phyloP scores from a whole-genome alignment of 345 rosid genomes.

The Barbarea vulgaris region DNA sequence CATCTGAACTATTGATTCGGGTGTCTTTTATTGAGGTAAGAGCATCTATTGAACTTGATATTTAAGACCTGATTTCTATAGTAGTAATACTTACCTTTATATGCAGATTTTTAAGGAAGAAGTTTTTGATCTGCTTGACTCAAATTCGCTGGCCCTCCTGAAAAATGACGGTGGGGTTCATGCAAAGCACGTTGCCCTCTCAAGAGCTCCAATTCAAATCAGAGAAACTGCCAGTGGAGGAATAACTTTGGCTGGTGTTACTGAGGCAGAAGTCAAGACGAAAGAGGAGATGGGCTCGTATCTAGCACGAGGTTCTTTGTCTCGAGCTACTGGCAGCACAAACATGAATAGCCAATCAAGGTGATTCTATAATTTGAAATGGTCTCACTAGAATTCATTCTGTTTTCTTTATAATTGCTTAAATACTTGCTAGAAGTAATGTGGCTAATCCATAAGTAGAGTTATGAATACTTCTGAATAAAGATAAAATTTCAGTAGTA shows the following conservation, averaged over 20 bases:
- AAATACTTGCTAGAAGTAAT: not conserved
- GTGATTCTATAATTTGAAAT: constrained; percentile 35
- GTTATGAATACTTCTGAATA: not conserved
- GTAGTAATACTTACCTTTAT: not conserved
- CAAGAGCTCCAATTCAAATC: constrained; percentile 82
- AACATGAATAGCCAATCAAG: constrained; percentile 99
- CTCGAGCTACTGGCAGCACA: constrained; percentile 96
- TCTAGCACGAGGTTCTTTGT: constrained; percentile 73
- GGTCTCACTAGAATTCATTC: not conserved
- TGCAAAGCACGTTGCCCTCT: constrained; percentile 51
- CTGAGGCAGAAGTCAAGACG: constrained; percentile 82
- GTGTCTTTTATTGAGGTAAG: constrained; percentile 95
- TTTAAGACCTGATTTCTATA: not conserved
- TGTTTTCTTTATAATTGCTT: not conserved
- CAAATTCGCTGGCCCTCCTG: constrained; percentile 45
- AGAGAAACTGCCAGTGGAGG: constrained; percentile 93
- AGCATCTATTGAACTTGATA: not conserved
- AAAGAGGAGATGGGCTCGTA: constrained; percentile 89
- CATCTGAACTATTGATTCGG: constrained; percentile 68
- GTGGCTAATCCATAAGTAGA: constrained; percentile 3
- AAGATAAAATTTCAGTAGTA: not conserved
- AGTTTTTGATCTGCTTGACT: constrained; percentile 87
- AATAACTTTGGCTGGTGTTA: constrained; percentile 92
- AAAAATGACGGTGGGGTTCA: constrained; percentile 53
- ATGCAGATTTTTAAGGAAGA: constrained; percentile 93